Percentiles rank a stretch among this genome's conserved stretches.
These are phyloP conservation scores for Yamadazyma diospyri DNA, from an alignment of 1,139 yeast species.

Conservation along the genomic window DNA sequence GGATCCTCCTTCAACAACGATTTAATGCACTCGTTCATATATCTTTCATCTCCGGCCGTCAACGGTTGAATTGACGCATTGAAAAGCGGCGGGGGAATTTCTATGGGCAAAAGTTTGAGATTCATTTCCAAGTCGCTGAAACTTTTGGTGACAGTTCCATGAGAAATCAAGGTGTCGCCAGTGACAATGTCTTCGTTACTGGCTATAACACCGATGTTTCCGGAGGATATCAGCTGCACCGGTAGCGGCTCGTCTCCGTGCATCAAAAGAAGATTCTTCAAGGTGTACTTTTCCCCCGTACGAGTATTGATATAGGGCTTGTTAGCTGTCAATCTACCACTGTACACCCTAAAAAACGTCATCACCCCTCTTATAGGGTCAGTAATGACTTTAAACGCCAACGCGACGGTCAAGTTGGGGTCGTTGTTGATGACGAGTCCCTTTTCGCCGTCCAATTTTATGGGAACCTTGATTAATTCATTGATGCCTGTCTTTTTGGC, in stretches of 20 bases:
- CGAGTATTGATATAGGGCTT: constrained; percentile 64
- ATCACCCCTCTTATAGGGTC: constrained; percentile 81
- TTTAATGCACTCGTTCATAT: constrained; percentile 64
- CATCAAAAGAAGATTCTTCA: constrained; percentile 73
- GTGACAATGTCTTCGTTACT: constrained; percentile 73
- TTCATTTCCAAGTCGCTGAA: constrained; percentile 49
- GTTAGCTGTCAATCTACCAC: constrained; percentile 68
- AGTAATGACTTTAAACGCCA: constrained; percentile 88
- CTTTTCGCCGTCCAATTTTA: constrained; percentile 31
- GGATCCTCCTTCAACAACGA: constrained; percentile 69
- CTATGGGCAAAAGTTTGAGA: constrained; percentile 69
- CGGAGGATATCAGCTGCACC: constrained; percentile 58
- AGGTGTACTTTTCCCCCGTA: constrained; percentile 62
- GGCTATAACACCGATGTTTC: constrained; percentile 87
- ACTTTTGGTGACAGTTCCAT: constrained; percentile 41
- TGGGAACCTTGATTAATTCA: constrained; percentile 26
- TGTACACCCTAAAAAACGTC: constrained; percentile 84
- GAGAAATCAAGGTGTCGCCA: constrained; percentile 82
- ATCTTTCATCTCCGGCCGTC: constrained; percentile 74
- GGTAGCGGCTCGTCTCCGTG: constrained; percentile 85
- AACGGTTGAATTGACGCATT: constrained; percentile 81
- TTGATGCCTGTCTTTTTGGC: constrained; percentile 9
- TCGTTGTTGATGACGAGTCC: constrained; percentile 57
- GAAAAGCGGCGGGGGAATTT: constrained; percentile 89
- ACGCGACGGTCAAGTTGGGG: constrained; percentile 63